A percentile compares a stretch with the other conserved stretches of the same genome.
These are phyloP conservation scores for Phytophthora cryptogea DNA, from an alignment of 352 stramenopile genomes.

Conservation along the genomic window DNA sequence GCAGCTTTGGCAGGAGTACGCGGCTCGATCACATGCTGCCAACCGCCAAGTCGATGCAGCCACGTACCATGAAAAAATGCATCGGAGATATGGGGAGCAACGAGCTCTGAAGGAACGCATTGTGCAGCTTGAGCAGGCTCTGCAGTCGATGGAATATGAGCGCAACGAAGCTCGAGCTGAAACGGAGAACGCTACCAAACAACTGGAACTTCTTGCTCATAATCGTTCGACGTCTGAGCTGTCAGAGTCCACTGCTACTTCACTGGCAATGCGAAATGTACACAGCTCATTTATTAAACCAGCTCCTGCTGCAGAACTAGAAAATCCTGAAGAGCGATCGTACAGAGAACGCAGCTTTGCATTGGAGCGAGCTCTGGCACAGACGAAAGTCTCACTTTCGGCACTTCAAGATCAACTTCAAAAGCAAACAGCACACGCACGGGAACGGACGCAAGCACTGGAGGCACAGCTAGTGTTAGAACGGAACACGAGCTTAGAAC, in stretches of 20 bases:
- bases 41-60: slow-evolving; percentile 46
- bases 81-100: slow-evolving; percentile 68
- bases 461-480: slow-evolving; percentile 62
- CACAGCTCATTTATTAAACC: slow-evolving; percentile 13
- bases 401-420: slow-evolving; percentile 38
- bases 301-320: slow-evolving; percentile 12
- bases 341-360: slow-evolving; percentile 59
- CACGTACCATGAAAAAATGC: slow-evolving; percentile 75
- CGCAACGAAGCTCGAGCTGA: slow-evolving; percentile 39
- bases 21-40: slow-evolving; percentile 47
- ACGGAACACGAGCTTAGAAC: slow-evolving; percentile 43
- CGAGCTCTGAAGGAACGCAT: slow-evolving; percentile 59
- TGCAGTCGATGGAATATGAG: slow-evolving; percentile 39
- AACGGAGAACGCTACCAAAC: slow-evolving; percentile 18
- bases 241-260: slow-evolving; percentile 6
- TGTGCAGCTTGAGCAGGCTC: slow-evolving; percentile 46
- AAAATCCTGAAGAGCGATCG: slow-evolving; percentile 39
- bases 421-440: slow-evolving; percentile 34
- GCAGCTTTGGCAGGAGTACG: slow-evolving; percentile 68
- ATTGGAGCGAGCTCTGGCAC: slow-evolving; percentile 54
- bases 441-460: slow-evolving; percentile 40
- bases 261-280: slow-evolving; percentile 8
- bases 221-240: slow-evolving; percentile 14
- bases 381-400: slow-evolving; percentile 45
- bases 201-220: slow-evolving; percentile 19